These are phyloP conservation scores for Isatis tinctoria DNA, from an alignment of 345 rosid species.

Conservation along the genomic window DNA sequence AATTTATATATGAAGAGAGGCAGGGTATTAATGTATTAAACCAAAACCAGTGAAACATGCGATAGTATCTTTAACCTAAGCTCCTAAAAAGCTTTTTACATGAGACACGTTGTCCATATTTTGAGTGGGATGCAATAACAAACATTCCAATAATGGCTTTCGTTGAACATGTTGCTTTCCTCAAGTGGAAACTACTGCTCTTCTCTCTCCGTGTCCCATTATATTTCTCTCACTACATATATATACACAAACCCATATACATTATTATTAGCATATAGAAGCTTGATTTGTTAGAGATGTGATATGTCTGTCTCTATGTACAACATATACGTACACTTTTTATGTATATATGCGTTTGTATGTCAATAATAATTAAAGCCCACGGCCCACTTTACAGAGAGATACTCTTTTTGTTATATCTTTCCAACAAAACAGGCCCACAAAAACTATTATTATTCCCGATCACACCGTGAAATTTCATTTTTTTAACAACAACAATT, in stretches of 20 bases:
- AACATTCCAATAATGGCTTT: slow-evolving; percentile 57
- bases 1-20: neutral
- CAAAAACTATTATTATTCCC: slow-evolving; percentile 22
- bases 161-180: slow-evolving; percentile 38
- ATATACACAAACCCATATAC: neutral
- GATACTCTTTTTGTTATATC: slow-evolving; percentile 14
- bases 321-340: neutral
- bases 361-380: slow-evolving; percentile 28
- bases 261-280: neutral
- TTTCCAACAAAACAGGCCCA: slow-evolving; percentile 26
- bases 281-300: slow-evolving; percentile 18
- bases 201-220: slow-evolving; percentile 28
- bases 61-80: neutral
- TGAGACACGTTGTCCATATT: slow-evolving; percentile 21
- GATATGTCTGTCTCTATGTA: slow-evolving; percentile 6
- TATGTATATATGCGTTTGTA: neutral
- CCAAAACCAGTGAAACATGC: neutral
- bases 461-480: neutral
- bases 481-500: neutral
- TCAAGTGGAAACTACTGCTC: slow-evolving; percentile 41
- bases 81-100: neutral
- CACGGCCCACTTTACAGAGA: slow-evolving; percentile 39
- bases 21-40: neutral
- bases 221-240: neutral
- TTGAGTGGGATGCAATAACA: slow-evolving; percentile 30